Base-by-base conservation (phyloP, 176 grass and related monocot species). In the Carex kokanica region DNA sequence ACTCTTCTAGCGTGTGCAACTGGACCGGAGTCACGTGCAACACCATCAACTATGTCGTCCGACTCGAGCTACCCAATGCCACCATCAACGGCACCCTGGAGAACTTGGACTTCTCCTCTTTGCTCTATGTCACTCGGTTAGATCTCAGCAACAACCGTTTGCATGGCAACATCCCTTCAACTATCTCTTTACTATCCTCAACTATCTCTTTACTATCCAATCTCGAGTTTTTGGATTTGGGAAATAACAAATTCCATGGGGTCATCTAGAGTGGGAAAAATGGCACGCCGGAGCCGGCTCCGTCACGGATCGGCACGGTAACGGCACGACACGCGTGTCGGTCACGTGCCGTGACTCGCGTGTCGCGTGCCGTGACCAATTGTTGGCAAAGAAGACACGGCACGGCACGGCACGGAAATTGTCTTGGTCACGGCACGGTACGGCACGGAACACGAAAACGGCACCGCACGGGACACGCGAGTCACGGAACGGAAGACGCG, bases 111-210 rank as follows among this genome's bases (percentile, higher is more conserved):
- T 36, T 71, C 57, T 49, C 82, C 12, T 85, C 89, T 38, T 8
- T 97, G 66, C 86, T 82, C 52, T 7, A 11, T 7, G 84, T 97
- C 36, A 8, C 82, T n/a, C 1, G 1, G 3, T 84, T 97, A 79
- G 66, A 97, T 85, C 91, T 97, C 89, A 91, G 84, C 67, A 45
- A 47, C 21, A 97, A 97, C 84, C 74, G 56, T 70, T 62, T 97
- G 13, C 0, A 0, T 1, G 94, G 91, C 47, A 3, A 15, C 79
- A 92, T 97, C 57, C 94, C 91, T 20, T 16, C 89, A 16, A 52
- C 20, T 31, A 49, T 97, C 62, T 86, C 88, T 32, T 59, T 23
- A 6, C 86, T 94, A 10, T 61, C 84, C 14, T 16, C 89, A 16
- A 52, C 20, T 31, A 49, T 97, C 62, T 86, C 88, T 32, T 59